phyloP scores from a whole-genome alignment of 306 rosid genomes.

The Echinosophora koreensis region DNA sequence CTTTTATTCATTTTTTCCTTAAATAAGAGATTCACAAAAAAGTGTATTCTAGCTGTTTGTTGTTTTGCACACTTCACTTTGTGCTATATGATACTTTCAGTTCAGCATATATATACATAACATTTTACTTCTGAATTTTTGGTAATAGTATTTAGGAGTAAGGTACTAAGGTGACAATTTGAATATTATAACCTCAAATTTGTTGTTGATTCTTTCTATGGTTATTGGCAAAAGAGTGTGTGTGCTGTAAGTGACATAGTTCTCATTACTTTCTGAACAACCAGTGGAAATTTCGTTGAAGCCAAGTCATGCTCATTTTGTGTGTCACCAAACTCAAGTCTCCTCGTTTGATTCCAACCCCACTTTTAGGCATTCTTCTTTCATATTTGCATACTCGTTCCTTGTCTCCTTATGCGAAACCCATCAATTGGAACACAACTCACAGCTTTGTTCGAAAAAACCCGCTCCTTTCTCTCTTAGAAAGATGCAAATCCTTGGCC shows the following conservation, averaged over 20 bases:
- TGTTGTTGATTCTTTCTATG: neutral
- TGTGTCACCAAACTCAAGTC: conserved; percentile 43
- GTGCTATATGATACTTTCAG: neutral
- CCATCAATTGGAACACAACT: conserved; percentile 67
- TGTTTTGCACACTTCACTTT: neutral
- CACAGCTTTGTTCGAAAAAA: conserved; percentile 59
- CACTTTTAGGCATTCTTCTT: conserved; percentile 14
- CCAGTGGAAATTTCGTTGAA: neutral
- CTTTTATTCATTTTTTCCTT: too few species aligned
- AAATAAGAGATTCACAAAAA: too few species aligned
- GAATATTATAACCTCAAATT: conserved; percentile 12
- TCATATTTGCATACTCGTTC: conserved; percentile 53
- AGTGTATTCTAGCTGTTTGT: too few species aligned
- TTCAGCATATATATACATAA: too few species aligned
- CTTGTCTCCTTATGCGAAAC: conserved; percentile 51
- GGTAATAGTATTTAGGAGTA: neutral
- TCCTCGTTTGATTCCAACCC: conserved; percentile 36
- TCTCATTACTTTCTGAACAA: conserved; percentile 19
- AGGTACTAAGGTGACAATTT: neutral
- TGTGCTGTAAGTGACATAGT: conserved; percentile 10
- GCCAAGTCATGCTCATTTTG: conserved; percentile 46
- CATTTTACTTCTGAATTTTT: neutral
- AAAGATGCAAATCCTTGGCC: conserved; percentile 62
- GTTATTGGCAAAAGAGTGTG: neutral
- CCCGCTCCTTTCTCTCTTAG: conserved; percentile 70